Evolutionary conservation across 257 asterid genomes (phyloP).

Genomic region (Pogostemon cablin): DNA sequence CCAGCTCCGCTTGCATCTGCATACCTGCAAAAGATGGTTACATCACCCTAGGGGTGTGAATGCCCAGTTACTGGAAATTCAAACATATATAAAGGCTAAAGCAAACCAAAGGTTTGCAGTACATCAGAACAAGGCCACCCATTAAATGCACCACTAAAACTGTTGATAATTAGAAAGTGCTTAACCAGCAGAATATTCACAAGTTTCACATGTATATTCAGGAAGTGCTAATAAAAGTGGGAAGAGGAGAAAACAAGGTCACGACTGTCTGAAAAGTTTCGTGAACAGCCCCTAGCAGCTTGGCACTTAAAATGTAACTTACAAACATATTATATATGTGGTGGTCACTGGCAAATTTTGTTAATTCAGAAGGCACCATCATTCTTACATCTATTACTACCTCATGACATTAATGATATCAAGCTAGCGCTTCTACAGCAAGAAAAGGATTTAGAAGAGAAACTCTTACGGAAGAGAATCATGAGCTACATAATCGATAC

Average conservation of each 20-base stretch:
- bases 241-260: background rate
- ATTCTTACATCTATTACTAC: conserved; percentile 16
- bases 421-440: background rate
- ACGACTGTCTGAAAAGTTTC: background rate
- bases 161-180: background rate
- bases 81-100: conserved; percentile 14
- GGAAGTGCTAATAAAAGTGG: background rate
- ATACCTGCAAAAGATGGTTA: conserved; percentile 42
- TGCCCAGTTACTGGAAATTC: conserved; percentile 28
- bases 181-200: background rate
- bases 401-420: background rate
- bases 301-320: background rate
- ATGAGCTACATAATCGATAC: conserved; percentile 77
- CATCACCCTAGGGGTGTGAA: conserved; percentile 32
- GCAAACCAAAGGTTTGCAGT: conserved; percentile 4
- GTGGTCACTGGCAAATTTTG: background rate
- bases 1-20: conserved; percentile 54
- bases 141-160: background rate
- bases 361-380: conserved; percentile 5
- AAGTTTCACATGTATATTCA: background rate
- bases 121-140: conserved; percentile 15
- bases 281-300: background rate
- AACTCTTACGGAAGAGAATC: conserved; percentile 84
- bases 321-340: background rate
- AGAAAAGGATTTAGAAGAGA: conserved; percentile 27